A percentile compares a stretch with the other conserved stretches of the same genome.
Conservation (phyloP, 106 monocot species). For the Acorus calamus region DNA sequence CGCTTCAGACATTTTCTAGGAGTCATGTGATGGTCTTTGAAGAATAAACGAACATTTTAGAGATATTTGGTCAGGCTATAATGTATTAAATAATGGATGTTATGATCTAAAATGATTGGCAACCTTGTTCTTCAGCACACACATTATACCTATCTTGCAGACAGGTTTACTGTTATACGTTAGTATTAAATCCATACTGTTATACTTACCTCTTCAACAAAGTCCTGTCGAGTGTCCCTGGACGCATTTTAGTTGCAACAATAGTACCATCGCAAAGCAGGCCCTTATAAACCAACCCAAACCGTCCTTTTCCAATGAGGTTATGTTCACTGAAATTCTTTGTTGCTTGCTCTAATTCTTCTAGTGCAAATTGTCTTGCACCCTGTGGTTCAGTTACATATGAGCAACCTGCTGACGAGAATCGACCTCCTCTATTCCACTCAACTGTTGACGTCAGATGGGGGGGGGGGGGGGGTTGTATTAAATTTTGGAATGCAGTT, state of each 20-base stretch:
- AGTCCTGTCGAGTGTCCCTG: constrained; percentile 20
- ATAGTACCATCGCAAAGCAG: constrained; percentile 59
- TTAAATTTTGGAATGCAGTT: neutral
- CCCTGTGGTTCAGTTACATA: constrained; percentile 11
- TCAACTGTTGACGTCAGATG: constrained; percentile 18
- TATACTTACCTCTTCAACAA: constrained; percentile 50
- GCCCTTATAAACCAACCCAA: constrained; percentile 70
- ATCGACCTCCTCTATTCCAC: constrained; percentile 25
- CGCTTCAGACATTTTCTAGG: too few relatives aligned
- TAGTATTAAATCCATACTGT: too few relatives aligned
- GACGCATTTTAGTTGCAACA: constrained; percentile 58
- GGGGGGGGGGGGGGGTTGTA: neutral
- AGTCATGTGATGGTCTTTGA: too few relatives aligned
- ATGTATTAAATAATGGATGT: too few relatives aligned
- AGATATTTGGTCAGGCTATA: too few relatives aligned
- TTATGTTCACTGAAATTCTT: constrained; percentile 41
- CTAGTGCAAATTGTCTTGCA: constrained; percentile 35
- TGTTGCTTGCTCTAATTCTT: constrained; percentile 56
- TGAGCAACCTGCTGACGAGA: constrained; percentile 12
- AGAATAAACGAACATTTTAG: too few relatives aligned
- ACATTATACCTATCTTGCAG: too few relatives aligned
- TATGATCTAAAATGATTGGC: too few relatives aligned
- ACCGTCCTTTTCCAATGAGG: constrained; percentile 51
- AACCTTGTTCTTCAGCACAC: too few relatives aligned
- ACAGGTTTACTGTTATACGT: too few relatives aligned